Conservation (phyloP, 495 filamentous ascomycete species). For the Xylaria flabelliformis region DNA sequence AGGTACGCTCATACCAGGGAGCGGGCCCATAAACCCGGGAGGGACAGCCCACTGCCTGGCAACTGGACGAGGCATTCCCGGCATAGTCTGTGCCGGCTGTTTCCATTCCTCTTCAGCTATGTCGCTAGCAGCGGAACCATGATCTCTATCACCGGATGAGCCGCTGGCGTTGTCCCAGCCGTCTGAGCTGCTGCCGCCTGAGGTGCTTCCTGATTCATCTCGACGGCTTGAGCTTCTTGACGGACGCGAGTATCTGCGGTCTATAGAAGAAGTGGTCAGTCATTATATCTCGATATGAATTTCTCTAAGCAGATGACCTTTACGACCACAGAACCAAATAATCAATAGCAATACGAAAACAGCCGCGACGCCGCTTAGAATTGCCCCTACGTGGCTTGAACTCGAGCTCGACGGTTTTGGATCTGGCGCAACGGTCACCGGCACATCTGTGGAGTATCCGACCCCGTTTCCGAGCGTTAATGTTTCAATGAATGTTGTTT, state of each 20-base stretch:
- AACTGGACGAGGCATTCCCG: slow-evolving; percentile 14
- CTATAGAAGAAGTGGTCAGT: slow-evolving; percentile 5
- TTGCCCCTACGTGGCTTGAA: slow-evolving; percentile 28
- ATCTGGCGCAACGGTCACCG: slow-evolving; percentile 3
- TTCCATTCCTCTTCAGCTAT: slow-evolving; percentile 14
- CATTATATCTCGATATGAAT: neutral
- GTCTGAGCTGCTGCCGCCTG: slow-evolving; percentile 6
- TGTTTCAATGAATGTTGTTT: slow-evolving; percentile 19
- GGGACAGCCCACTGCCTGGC: slow-evolving; percentile 13
- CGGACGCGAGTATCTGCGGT: slow-evolving; percentile 1
- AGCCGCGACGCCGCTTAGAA: slow-evolving; percentile 28
- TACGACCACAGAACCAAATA: slow-evolving; percentile 26
- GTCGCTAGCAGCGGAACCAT: slow-evolving; percentile 2
- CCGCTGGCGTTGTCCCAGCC: neutral
- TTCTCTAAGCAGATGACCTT: neutral
- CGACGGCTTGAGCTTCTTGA: slow-evolving; percentile 12
- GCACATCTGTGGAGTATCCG: slow-evolving; percentile 1
- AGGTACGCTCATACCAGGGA: neutral
- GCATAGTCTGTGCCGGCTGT: slow-evolving; percentile 21
- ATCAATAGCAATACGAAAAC: slow-evolving; percentile 22
- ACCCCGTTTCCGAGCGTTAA: slow-evolving; percentile 23
- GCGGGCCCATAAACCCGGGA: slow-evolving; percentile 15
- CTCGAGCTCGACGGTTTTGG: slow-evolving; percentile 8
- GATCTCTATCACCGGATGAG: slow-evolving; percentile 9
- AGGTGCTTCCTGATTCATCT: neutral